phyloP scores from a whole-genome alignment of 257 asterid species.

The Nicotiana knightiana region DNA sequence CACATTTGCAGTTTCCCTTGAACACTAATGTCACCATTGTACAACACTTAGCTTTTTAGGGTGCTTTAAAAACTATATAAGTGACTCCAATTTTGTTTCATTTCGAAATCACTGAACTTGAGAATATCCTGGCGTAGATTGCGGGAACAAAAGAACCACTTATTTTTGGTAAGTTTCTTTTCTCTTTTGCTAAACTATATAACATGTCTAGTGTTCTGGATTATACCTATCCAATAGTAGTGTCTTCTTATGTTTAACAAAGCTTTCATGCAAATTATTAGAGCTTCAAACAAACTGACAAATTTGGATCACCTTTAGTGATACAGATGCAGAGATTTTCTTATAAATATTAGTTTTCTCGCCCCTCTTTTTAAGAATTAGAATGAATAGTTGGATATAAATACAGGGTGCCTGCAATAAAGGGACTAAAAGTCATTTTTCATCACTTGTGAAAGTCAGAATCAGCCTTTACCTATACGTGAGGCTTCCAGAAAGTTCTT shows the following conservation, averaged over 20 bases:
- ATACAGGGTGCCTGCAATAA: background rate
- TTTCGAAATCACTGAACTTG: background rate
- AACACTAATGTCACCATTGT: background rate
- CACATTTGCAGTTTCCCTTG: background rate
- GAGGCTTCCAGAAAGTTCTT: conserved; percentile 65
- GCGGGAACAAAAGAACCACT: background rate
- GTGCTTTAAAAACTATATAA: background rate
- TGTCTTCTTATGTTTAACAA: background rate
- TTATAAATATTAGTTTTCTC: background rate
- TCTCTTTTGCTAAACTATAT: background rate
- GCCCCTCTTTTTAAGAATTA: background rate
- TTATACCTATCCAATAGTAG: background rate
- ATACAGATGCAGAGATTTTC: background rate
- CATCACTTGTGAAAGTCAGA: background rate
- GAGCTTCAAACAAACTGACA: background rate
- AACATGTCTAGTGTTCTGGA: background rate
- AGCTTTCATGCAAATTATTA: background rate
- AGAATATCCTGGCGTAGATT: background rate
- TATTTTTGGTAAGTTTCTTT: background rate
- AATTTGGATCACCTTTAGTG: background rate
- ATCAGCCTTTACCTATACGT: conserved; percentile 60
- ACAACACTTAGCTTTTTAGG: background rate
- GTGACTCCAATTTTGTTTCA: background rate
- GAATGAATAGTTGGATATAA: background rate
- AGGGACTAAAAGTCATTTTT: background rate